Evolutionary conservation across 805 yeast species (phyloP).

Genomic region (Ogataea nonfermentans): DNA sequence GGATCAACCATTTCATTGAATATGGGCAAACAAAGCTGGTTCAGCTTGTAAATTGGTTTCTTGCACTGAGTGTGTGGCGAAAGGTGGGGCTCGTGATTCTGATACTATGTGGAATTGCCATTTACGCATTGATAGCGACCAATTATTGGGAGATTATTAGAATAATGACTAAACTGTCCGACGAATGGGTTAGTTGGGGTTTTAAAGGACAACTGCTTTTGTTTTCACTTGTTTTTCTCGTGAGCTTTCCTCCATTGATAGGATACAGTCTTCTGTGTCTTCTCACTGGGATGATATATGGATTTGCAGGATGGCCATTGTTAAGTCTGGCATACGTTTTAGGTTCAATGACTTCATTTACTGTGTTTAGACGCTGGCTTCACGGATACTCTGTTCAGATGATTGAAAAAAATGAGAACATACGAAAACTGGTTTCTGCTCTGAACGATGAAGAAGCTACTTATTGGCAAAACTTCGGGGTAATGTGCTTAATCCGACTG

Average conservation of each 20-base stretch:
- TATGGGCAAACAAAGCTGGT: background rate
- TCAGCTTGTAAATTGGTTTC: background rate
- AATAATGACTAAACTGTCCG: slow-evolving; percentile 42
- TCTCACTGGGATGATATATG: slow-evolving; percentile 78
- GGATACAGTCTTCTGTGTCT: slow-evolving; percentile 75
- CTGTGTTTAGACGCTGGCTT: slow-evolving; percentile 60
- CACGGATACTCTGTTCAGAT: slow-evolving; percentile 56
- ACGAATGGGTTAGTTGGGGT: slow-evolving; percentile 37
- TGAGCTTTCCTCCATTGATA: slow-evolving; percentile 86
- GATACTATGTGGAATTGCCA: background rate
- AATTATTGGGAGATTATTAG: slow-evolving; percentile 39
- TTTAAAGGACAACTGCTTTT: slow-evolving; percentile 38
- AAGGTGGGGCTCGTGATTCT: slow-evolving; percentile 8
- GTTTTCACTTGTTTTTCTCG: slow-evolving; percentile 52
- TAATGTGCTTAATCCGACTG: slow-evolving; percentile 70
- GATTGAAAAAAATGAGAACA: slow-evolving; percentile 57
- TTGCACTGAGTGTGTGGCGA: slow-evolving; percentile 4
- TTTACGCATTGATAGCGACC: slow-evolving; percentile 24
- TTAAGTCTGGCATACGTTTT: slow-evolving; percentile 63
- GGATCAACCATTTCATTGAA: background rate
- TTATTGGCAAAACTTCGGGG: slow-evolving; percentile 54
- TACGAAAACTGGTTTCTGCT: slow-evolving; percentile 73
- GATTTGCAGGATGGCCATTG: slow-evolving; percentile 81
- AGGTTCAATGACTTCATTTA: slow-evolving; percentile 77
- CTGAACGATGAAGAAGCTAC: slow-evolving; percentile 49